Evolutionary conservation across 371 early-diverging fungal species (phyloP), one percentile per base, ranked within the genome.

Genomic region (Basidiobolus meristosporus): DNA sequence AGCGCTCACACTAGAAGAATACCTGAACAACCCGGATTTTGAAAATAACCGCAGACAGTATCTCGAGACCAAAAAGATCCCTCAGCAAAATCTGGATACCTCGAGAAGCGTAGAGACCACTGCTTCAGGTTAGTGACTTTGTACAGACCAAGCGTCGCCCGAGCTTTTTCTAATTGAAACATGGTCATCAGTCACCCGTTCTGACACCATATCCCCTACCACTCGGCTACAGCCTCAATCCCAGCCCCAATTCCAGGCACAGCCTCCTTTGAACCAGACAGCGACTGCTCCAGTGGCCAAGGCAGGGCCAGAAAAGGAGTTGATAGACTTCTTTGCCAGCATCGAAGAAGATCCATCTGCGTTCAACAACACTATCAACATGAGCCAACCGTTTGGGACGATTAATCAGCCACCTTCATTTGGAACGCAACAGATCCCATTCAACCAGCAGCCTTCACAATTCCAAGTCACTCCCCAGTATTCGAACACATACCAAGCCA

Each of bases 1-100:
- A 34, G 88, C 78, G 15, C 60, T 68, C 38, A 77, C 85, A 0
- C 56, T 93, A 20, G 89, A 92, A 57, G 89, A 86, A 20, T 90
- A 90, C 72, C 69, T 58, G 77, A 79, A 28, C 49, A 63, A 35
- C 42, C 33, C 33, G 14, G 36, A 28, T 21, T 33, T 40, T 22
- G 31, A 32, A 29, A 34, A 43, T 21, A 31, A 41, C 31, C 42
- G 46, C 42, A 42, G 9, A 26, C 26, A 26, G 26, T 26, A 26
- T 9, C 26, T 26, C 9, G 26, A 26, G 26, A 26, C 26, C 26
- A 26, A 26, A 9, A 26, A 26, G 26, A 26, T 26, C 9, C 26
- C 26, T 9, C 26, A 26, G 9, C 26, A 26, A 9, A 26, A 26
- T 26, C 26, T 26, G 9, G 26, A 26, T 26, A 26, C 26, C 26